A percentile compares a stretch with the other conserved stretches of the same genome.
Conservation (phyloP, 2,329 filamentous ascomycete species). For the Thelonectria blattea region DNA sequence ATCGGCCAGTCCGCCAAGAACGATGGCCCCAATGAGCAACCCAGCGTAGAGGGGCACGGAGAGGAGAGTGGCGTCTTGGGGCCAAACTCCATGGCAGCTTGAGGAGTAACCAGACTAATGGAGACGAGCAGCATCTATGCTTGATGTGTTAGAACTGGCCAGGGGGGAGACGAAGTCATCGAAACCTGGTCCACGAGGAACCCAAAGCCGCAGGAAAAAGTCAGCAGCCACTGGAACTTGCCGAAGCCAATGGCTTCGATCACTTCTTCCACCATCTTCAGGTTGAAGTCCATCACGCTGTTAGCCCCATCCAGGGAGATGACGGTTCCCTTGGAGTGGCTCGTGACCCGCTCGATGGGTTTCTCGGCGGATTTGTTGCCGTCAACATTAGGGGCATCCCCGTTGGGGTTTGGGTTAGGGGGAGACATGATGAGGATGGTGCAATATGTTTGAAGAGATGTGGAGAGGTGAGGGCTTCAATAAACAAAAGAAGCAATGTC, state of each 20-base stretch:
- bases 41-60: slow-evolving; percentile 22
- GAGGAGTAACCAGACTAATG: slow-evolving; percentile 28
- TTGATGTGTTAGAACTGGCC: neutral
- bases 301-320: neutral
- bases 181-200: slow-evolving; percentile 31
- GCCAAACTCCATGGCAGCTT: slow-evolving; percentile 30
- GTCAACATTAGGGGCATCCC: neutral
- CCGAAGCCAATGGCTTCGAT: slow-evolving; percentile 31
- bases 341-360: slow-evolving; percentile 6
- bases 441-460: neutral
- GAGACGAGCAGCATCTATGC: slow-evolving; percentile 29
- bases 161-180: neutral
- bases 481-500: neutral
- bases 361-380: neutral
- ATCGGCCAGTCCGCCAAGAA: slow-evolving; percentile 24
- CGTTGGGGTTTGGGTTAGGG: neutral
- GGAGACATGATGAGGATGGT: neutral
- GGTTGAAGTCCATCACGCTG: slow-evolving; percentile 13
- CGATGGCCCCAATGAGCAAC: slow-evolving; percentile 23
- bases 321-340: slow-evolving; percentile 18
- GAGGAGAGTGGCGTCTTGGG: slow-evolving; percentile 25
- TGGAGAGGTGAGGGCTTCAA: neutral
- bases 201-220: slow-evolving; percentile 29
- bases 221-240: slow-evolving; percentile 29
- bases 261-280: slow-evolving; percentile 18